phyloP scores from a whole-genome alignment of 345 rosid species.

The Populus davidiana region DNA sequence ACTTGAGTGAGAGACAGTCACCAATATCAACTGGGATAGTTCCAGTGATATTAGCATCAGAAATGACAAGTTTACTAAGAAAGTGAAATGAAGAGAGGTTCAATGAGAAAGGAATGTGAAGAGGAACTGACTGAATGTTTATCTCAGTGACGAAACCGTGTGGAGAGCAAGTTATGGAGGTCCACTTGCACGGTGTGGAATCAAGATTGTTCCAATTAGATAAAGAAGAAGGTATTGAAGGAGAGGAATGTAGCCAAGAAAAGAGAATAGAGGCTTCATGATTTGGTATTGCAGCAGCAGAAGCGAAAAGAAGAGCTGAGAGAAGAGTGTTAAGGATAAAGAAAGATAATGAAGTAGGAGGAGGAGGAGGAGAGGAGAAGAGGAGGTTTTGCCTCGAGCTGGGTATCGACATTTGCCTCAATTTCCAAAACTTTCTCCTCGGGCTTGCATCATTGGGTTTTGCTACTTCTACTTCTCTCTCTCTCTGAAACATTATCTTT shows the following conservation, averaged over 20 bases:
- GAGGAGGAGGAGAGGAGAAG: conserved; percentile 23
- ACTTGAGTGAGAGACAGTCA: conserved; percentile 37
- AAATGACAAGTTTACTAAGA: conserved; percentile 54
- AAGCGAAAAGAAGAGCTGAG: conserved; percentile 8
- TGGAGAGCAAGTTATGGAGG: conserved; percentile 66
- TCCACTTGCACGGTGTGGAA: conserved; percentile 73
- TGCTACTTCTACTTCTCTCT: conserved; percentile 37
- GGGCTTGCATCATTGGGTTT: conserved; percentile 60
- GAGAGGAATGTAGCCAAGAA: conserved; percentile 66
- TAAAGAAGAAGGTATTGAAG: conserved; percentile 36
- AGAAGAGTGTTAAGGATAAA: conserved; percentile 25
- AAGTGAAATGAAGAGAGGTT: conserved; percentile 54
- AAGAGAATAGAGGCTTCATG: conserved; percentile 55
- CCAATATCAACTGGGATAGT: conserved; percentile 57
- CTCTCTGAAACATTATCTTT: conserved; percentile 33
- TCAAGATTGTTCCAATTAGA: conserved; percentile 65
- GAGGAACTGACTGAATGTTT: conserved; percentile 50
- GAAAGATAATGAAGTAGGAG: conserved; percentile 10
- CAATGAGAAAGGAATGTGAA: conserved; percentile 51
- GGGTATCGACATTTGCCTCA: conserved; percentile 72
- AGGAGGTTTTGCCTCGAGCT: conserved; percentile 44
- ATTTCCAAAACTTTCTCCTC: conserved; percentile 62
- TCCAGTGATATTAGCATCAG: conserved; percentile 72
- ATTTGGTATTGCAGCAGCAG: conserved; percentile 33
- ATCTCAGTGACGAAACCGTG: conserved; percentile 67